Base-by-base conservation (phyloP, 352 stramenopile genomes). In the Phytophthora niederhauseri region DNA sequence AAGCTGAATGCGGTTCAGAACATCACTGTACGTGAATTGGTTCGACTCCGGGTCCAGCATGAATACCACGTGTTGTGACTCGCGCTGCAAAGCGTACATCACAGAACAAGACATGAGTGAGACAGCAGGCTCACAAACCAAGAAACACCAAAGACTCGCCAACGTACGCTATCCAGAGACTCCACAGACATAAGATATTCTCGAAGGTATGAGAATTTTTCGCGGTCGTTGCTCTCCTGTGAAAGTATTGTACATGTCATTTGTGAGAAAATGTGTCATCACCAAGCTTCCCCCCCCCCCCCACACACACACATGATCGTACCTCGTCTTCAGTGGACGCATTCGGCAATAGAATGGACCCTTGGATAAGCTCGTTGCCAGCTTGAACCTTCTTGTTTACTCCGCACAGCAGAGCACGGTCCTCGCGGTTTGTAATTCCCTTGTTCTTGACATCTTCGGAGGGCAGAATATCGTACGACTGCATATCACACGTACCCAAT, bases 401-500 rank as follows among this genome's bases (percentile, higher is more conserved):
- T 19, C 85, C 87, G 20, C 83, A 93, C 20, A 95, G 72, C 50
- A 95, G 31, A 36, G 88, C 85, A 59, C 84, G 88, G 36, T 79
- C 80, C 48, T 95, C 88, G 54, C 82, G 79, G 20, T 85, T 83
- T n/a, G 73, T 72, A 38, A 93, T 86, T 49, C 67, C 85, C 67
- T 92, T 91, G 64, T 79, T 87, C 41, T 91, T 91, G 51, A 92
- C 66, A 68, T 95, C 88, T 59, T 85, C 82, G 19, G 88, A 95
- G 50, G 88, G 88, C 54, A 95, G 62, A 46, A 95, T 85, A 80
- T 95, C 88, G 70, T 95, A 95, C 56, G 86, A 93, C 87, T 94
- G 54, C 12, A 64, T 12, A 34, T 50, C 19, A 49, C 59, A 19
- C 19, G 26, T 9, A 5, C 64, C 1, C 31, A 19, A 14, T 75